Evolutionary conservation across 371 early-diverging fungal species (phyloP).

Genomic region (Encephalitozoon cuniculi): DNA sequence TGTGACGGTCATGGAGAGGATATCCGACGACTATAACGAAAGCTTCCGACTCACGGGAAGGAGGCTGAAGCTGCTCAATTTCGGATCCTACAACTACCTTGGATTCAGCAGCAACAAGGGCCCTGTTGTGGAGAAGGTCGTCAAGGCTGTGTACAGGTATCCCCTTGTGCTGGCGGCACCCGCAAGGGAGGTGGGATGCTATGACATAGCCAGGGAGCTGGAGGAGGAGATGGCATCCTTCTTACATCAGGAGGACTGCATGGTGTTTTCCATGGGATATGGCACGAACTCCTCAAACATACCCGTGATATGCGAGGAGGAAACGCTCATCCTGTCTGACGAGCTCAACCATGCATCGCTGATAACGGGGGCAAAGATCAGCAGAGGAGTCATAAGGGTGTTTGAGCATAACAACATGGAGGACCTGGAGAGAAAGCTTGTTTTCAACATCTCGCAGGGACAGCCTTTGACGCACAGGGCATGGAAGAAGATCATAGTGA

Average conservation of each 20-base stretch:
- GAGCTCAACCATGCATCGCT: slow-evolving; percentile 92
- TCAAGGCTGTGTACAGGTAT: slow-evolving; percentile 63
- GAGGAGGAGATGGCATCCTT: slow-evolving; percentile 87
- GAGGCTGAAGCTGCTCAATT: slow-evolving; percentile 73
- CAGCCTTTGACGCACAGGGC: slow-evolving; percentile 93
- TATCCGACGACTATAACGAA: slow-evolving; percentile 70
- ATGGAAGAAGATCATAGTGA: slow-evolving; percentile 92
- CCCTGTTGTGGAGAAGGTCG: slow-evolving; percentile 79
- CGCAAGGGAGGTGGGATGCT: slow-evolving; percentile 62
- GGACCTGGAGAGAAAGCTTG: slow-evolving; percentile 74
- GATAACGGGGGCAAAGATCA: slow-evolving; percentile 82
- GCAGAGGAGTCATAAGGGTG: slow-evolving; percentile 81
- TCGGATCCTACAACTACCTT: slow-evolving; percentile 96
- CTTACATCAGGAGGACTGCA: slow-evolving; percentile 79
- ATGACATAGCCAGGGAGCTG: slow-evolving; percentile 68
- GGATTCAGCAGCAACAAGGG: slow-evolving; percentile 85
- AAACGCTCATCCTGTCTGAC: slow-evolving; percentile 84
- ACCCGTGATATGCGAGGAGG: slow-evolving; percentile 78
- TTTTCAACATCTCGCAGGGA: slow-evolving; percentile 85
- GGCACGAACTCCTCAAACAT: slow-evolving; percentile 94
- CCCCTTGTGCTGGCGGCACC: slow-evolving; percentile 63
- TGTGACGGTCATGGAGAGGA: slow-evolving; percentile 74
- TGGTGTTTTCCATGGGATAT: slow-evolving; percentile 92
- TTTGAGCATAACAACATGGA: slow-evolving; percentile 83
- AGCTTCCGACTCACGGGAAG: slow-evolving; percentile 76